Conservation (phyloP, 1,284 basidiomycete species). For the Pyrrhoderma lamaoense region DNA sequence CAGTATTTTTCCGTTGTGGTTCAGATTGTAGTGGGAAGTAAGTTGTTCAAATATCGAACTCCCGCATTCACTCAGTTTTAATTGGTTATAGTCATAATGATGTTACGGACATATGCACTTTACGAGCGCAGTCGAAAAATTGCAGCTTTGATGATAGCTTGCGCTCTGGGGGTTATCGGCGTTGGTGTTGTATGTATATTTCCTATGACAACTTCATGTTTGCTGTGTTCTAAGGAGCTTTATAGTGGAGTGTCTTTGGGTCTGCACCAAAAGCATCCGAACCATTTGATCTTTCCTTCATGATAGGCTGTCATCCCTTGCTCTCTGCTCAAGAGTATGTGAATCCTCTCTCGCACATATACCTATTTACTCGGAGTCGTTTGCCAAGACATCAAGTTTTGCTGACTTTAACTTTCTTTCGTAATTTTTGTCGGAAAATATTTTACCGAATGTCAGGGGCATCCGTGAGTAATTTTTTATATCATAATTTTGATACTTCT, state of each 20-base stretch:
- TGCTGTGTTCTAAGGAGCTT: no score
- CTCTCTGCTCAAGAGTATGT: slow-evolving; percentile 4
- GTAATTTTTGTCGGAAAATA: neutral
- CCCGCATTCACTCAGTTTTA: neutral
- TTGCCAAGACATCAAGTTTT: neutral
- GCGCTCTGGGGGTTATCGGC: slow-evolving; percentile 8
- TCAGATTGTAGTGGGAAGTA: slow-evolving; percentile 17
- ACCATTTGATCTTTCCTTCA: slow-evolving; percentile 7
- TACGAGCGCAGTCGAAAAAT: slow-evolving; percentile 8
- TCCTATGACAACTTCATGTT: neutral
- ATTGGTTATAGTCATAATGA: slow-evolving; percentile 10
- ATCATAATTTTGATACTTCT: no score
- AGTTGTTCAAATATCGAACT: neutral
- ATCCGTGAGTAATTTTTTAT: slow-evolving; percentile 3
- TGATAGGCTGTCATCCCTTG: slow-evolving; percentile 12
- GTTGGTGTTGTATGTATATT: slow-evolving; percentile 4
- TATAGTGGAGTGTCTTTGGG: slow-evolving; percentile 11
- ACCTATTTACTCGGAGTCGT: neutral
- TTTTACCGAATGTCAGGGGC: neutral
- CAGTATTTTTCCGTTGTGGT: slow-evolving; percentile 13
- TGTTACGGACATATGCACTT: slow-evolving; percentile 18
- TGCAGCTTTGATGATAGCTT: slow-evolving; percentile 1
- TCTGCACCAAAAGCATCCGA: neutral
- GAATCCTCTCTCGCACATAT: neutral
- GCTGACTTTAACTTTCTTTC: neutral